Conservation (phyloP, 179 eudicot species). For the Nepenthes alata region DNA sequence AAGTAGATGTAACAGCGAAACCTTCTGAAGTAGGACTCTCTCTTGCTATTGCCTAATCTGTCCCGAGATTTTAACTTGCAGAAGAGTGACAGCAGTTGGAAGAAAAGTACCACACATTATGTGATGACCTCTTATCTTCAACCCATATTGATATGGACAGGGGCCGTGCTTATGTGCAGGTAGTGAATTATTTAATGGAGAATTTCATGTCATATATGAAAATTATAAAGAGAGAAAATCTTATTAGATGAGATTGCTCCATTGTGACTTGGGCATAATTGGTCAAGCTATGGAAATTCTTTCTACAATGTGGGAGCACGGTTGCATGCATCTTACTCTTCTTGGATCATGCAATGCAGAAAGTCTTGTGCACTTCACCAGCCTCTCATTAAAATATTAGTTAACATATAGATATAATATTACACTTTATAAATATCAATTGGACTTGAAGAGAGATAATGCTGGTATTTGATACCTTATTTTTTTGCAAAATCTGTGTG, state of each 20-base stretch:
- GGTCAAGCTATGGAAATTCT: neutral
- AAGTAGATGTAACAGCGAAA: too few relatives aligned
- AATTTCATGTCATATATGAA: neutral
- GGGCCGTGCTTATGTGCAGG: slow-evolving; percentile 85
- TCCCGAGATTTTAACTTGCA: slow-evolving; percentile 19
- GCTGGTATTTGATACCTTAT: neutral
- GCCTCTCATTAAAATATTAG: too few relatives aligned
- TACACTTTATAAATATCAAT: neutral
- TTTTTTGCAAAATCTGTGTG: too few relatives aligned
- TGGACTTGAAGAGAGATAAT: neutral
- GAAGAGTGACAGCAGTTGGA: slow-evolving; percentile 75
- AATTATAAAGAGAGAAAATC: too few relatives aligned
- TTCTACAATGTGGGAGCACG: neutral
- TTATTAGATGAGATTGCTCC: too few relatives aligned
- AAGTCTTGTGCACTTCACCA: too few relatives aligned
- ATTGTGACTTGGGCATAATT: too few relatives aligned
- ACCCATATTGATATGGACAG: slow-evolving; percentile 82
- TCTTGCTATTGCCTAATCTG: slow-evolving; percentile 1
- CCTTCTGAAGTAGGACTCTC: neutral
- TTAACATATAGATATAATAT: too few relatives aligned
- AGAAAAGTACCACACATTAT: slow-evolving; percentile 55
- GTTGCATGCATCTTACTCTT: too few relatives aligned
- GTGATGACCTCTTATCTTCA: slow-evolving; percentile 68
- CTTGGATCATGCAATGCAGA: too few relatives aligned
- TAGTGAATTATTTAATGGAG: slow-evolving; percentile 12